Percentiles rank a stretch among this genome's conserved stretches.
phyloP scores from a whole-genome alignment of 1,284 basidiomycete species.

The Fomitopsis schrenkii region DNA sequence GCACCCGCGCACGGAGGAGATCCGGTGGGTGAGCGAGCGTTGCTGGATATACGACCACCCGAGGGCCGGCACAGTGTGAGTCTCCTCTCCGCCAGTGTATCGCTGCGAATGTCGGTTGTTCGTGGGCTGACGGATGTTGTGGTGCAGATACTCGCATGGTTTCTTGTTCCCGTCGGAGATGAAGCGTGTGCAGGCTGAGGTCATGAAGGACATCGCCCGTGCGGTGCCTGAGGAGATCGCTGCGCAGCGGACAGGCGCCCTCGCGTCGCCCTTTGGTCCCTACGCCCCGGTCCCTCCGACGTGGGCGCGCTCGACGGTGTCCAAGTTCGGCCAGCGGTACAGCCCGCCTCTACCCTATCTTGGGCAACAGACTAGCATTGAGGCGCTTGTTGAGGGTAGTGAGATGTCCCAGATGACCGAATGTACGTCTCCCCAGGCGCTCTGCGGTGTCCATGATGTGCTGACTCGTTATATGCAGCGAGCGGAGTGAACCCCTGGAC shows the following conservation, averaged over 20 bases:
- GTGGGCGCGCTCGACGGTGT: constrained; percentile 84
- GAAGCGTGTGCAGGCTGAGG: constrained; percentile 55
- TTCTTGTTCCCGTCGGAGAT: constrained; percentile 96
- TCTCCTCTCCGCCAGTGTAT: constrained; percentile 8
- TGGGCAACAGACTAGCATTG: constrained; percentile 72
- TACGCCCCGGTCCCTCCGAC: constrained; percentile 41
- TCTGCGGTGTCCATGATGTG: not conserved
- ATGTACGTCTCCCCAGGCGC: constrained; percentile 34
- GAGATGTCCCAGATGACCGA: constrained; percentile 69
- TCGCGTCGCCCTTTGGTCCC: constrained; percentile 16
- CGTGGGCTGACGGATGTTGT: constrained; percentile 9
- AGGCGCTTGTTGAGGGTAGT: constrained; percentile 91
- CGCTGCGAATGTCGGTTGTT: not conserved
- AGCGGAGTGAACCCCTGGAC: constrained; percentile 48
- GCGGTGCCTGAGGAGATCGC: constrained; percentile 17
- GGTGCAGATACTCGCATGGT: constrained; percentile 84
- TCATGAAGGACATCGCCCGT: constrained; percentile 24
- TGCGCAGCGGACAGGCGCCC: constrained; percentile 5
- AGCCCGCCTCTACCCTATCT: constrained; percentile 67
- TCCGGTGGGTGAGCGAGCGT: constrained; percentile 89
- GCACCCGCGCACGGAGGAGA: constrained; percentile 77
- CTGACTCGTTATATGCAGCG: constrained; percentile 31
- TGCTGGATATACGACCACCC: constrained; percentile 99
- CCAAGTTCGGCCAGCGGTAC: constrained; percentile 83
- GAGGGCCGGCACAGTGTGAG: constrained; percentile 85